Evolutionary conservation across 2,329 filamentous ascomycete species (phyloP), one percentile per base, ranked within the genome.

Genomic region (Laburnicola sp.): DNA sequence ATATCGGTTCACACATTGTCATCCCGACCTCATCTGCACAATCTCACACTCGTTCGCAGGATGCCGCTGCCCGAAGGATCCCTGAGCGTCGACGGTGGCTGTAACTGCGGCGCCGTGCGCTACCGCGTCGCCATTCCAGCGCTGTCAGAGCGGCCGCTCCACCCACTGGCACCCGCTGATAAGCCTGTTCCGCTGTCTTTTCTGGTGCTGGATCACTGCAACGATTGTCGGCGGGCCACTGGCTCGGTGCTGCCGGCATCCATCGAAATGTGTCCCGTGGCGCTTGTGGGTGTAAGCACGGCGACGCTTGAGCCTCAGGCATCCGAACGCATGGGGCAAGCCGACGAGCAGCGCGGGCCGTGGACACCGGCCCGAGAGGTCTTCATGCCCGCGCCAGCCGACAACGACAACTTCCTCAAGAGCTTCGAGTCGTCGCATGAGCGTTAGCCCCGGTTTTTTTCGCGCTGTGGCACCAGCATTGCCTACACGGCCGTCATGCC

Each of bases 401-500:
- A 42, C 39, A 30, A 11, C 8, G 47, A 44, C 32, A 38, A 44
- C 39, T 37, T 49, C 31, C 47, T 49, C 31, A 43, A 21, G 47
- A 44, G 16, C 6, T 49, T 36, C 31, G 30, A 43, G 30, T 49
- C 47, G n/a, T 49, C 47, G 31, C 37, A 43, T 26, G 30, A 49
- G 39, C 47, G 47, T n/a, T 49, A 39, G 47, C 47, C 38, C 39
- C 44, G 39, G 38, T 49, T 46, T 26, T 46, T 38, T 31, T 23
- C 10, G 11, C 38, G 46, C 16, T 50, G 48, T 36, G 48, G 48
- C 48, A 50, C 41, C 11, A 50, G 35, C 40, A 34, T 50, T 22
- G 48, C 48, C 23, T 50, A 45, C 41, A 50, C 48, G 3, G 48
- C 48, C n/a, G 41, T n/a, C n/a, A 40, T 45, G 26, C 41, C 48